Percentiles rank a stretch among this genome's conserved stretches.
phyloP scores from a whole-genome alignment of 208 protist species.

The Strigomonas oncopelti region DNA sequence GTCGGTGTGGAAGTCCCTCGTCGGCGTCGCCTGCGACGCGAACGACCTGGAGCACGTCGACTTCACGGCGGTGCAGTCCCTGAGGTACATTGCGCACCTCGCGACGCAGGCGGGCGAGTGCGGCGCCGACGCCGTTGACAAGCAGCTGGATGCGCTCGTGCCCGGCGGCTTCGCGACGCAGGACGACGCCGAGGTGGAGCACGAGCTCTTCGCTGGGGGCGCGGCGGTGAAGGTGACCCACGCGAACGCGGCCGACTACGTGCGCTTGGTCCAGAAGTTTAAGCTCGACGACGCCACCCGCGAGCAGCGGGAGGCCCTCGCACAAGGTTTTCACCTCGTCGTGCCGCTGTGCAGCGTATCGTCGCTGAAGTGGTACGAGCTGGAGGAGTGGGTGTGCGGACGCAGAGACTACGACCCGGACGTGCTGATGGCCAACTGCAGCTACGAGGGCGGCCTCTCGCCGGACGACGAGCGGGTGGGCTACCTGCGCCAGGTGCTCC shows the following conservation, averaged over 20 bases:
- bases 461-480: slow-evolving; percentile 52
- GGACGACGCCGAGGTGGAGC: slow-evolving; percentile 42
- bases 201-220: slow-evolving; percentile 68
- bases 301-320: slow-evolving; percentile 62
- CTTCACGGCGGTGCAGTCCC: slow-evolving; percentile 41
- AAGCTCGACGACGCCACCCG: slow-evolving; percentile 46
- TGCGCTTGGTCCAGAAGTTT: slow-evolving; percentile 42
- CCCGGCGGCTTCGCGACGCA: slow-evolving; percentile 67
- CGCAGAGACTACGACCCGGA: slow-evolving; percentile 87
- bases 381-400: slow-evolving; percentile 89
- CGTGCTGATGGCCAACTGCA: slow-evolving; percentile 71
- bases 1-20: slow-evolving; percentile 88
- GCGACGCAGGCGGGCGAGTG: background rate
- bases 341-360: slow-evolving; percentile 67
- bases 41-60: slow-evolving; percentile 64
- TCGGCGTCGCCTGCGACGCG: slow-evolving; percentile 49
- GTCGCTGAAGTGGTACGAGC: slow-evolving; percentile 85
- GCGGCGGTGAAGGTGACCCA: slow-evolving; percentile 39
- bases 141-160: slow-evolving; percentile 47
- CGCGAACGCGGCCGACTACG: slow-evolving; percentile 65
- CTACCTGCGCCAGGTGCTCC: slow-evolving; percentile 78
- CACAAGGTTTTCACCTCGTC: slow-evolving; percentile 83
- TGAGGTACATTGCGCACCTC: slow-evolving; percentile 53
- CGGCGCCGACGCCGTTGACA: slow-evolving; percentile 10
- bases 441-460: slow-evolving; percentile 69